Evolutionary conservation across 2,329 filamentous ascomycete genomes (phyloP), one percentile per base, ranked within the genome.

Genomic region (Fusarium hostae): DNA sequence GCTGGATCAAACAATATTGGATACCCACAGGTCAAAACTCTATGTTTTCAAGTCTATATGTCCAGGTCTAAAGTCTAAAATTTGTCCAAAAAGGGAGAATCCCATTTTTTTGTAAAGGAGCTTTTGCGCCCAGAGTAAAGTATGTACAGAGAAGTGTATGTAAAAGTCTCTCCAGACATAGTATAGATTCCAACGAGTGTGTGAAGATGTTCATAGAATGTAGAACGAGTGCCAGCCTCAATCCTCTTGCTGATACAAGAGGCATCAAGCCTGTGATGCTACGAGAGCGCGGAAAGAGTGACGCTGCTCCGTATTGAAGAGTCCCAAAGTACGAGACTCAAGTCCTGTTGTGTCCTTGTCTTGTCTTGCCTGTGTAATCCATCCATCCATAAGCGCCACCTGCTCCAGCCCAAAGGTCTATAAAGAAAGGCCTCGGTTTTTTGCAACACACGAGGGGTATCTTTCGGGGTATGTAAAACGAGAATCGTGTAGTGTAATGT

Each of bases 191-290:
- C 55, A 78, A 52, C 44, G 77, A 78, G 62, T 70, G 77, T 74
- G 43, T 71, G 73, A 78, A 76, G 44, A 63, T 68, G 66, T 72
- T 59, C 52, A 56, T 57, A 63, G 64, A 72, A 72, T 68, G 54
- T 57, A 57, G 68, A 78, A 66, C 57, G 77, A 79, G 73, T 76
- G 77, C 76, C 75, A 79, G 77, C 64, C 72, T 71, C 68, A 60
- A 76, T 39, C 65, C 73, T 64, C 74, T 71, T 74, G 68, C 55
- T 51, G 28, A 66, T 59, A 67, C 72, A 67, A 71, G 74, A 78
- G 58, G 61, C 69, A 66, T 75, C 74, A 72, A 76, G 70, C 68
- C 75, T 78, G 73, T 78, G 59, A 74, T 67, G 59, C 37, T 66
- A 48, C 57, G 52, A 62, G 60, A 73, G 65, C 57, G 45, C 63